Base-by-base conservation (phyloP, 139 green algal species). In the Nannochloris sp. region DNA sequence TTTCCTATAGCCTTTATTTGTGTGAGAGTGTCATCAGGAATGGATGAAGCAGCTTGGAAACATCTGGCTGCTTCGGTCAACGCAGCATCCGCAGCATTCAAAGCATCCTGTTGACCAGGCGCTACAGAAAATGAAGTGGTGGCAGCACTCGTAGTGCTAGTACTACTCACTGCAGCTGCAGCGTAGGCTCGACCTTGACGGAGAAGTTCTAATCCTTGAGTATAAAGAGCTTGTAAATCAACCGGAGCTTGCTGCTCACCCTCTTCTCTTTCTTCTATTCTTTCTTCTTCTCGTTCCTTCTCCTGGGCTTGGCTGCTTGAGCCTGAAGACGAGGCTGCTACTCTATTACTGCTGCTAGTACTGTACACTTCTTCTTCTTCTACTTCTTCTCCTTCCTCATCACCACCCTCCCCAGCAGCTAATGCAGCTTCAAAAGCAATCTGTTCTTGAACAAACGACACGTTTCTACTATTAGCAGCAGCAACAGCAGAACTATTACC, bases 1-100 rank as follows among this genome's bases (percentile, higher is more conserved):
- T 77, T 77, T 31, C 70, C 70, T 7, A 72, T 42, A 3, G 70
- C 70, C 7, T 38, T 54, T 7, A 77, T 37, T 35, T 62, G 61
- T 27, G 10, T 35, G 6, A 61, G 63, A 33, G 66, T 32, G 15
- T 5, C 13, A 4, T 53, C n/a, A 25, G 72, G 56, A 34, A 58
- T 31, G n/a, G 42, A 19, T 51, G 42, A 19, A n/a, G 34, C 33
- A 25, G 29, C 33, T 35, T 68, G 30, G 38, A 72, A 72, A 15
- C 55, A 45, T 7, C 25, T 35, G 3, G 34, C 61, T 0, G 69
- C 69, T 47, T 75, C 68, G 27, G 36, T 45, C 12, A 75, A 46
- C 24, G 48, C 46, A 3, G 48, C 35, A 30, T 75, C 68, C 1
- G 51, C 68, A 24, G 46, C 25, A 7, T 38, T 59, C 25, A 68